Evolutionary conservation across 257 asterid genomes (phyloP), one percentile per base, ranked within the genome.

Genomic region (Fraxinus cuspidata): DNA sequence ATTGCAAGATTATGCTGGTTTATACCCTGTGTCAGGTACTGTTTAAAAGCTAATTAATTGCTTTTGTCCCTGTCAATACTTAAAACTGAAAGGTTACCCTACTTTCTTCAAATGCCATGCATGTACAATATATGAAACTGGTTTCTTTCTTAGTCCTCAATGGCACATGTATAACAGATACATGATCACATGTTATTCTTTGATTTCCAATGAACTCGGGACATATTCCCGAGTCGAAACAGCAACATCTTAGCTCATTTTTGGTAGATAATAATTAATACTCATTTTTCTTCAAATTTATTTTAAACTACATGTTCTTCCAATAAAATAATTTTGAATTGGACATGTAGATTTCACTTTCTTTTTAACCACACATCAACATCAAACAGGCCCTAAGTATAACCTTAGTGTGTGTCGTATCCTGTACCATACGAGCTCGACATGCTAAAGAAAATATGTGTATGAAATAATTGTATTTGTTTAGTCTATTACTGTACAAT

Each of bases 1-100:
- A 29, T 21, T 58, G 58, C 32, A 60, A 74, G 85, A 82, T 74
- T 74, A 74, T 82, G 56, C 80, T 78, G 80, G 80, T 78, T 82
- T 81, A 77, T 77, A 69, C 85, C 79, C 49, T 67, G 74, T 40
- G 25, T 35, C 28, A 53, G 21, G 31, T 16, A 65, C 42, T 34
- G 32, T 32, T 51, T 72, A 60, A 53, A 71, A 73, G 28, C 35
- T n/a, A n/a, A 40, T 40, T 40, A 40, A 53, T 56, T 29, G 21
- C 63, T 56, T 15, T 27, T 38, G 70, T 70, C 72, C 3, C 70
- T 42, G 12, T 60, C 63, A 49, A 69, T 29, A 49, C 25, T 19
- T 56, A 31, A 21, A 47, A 42, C 28, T 69, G 38, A 74, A 82
- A 44, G 42, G 27, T 74, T 64, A 34, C 67, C 58, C 63, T 4